Evolutionary conservation across 2,329 filamentous ascomycete genomes (phyloP), one percentile per base, ranked within the genome.

Genomic region (Fusarium sp.): DNA sequence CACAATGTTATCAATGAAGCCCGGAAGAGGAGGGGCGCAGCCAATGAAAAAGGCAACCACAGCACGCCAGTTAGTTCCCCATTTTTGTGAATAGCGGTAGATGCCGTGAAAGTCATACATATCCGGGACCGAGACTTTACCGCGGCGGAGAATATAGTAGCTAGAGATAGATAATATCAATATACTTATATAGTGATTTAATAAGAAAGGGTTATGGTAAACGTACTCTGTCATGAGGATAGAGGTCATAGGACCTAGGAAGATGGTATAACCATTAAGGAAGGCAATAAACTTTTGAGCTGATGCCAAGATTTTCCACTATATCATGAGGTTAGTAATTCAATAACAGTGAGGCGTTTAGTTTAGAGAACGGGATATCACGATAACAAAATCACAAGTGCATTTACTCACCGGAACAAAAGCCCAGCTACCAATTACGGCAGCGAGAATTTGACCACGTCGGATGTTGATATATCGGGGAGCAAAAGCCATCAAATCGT

Each of bases 401-500:
- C 5, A 38, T 6, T 38, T 9, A 38, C 40, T 21, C 15, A 46
- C 50, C 23, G 50, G 50, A 53, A 53, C 50, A 47, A 53, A 53
- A 2, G 21, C 50, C 50, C 50, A 53, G 30, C 50, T 53, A 7
- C 50, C 40, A 28, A 53, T 53, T 9, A 53, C 0, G 17, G 52
- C 52, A 10, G 52, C 52, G 7, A 55, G 52, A 15, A 55, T 26
- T 8, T 55, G 52, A 2, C 52, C 52, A 50, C 52, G 52, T 50
- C 52, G 52, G 44, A 55, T 55, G 10, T 55, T 55, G 10, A 55
- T 55, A 26, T 55, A 55, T 3, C 52, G 52, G 44, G 52, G 52
- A 42, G 52, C 52, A 50, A 55, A 55, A 12, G 52, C 52, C 52
- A 55, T 55, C 17, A 55, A 40, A 40, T 55, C 52, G 6, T 55